These are phyloP conservation scores for Puccinia horiana DNA, from an alignment of 1,284 basidiomycete genomes.

Conservation along the genomic window DNA sequence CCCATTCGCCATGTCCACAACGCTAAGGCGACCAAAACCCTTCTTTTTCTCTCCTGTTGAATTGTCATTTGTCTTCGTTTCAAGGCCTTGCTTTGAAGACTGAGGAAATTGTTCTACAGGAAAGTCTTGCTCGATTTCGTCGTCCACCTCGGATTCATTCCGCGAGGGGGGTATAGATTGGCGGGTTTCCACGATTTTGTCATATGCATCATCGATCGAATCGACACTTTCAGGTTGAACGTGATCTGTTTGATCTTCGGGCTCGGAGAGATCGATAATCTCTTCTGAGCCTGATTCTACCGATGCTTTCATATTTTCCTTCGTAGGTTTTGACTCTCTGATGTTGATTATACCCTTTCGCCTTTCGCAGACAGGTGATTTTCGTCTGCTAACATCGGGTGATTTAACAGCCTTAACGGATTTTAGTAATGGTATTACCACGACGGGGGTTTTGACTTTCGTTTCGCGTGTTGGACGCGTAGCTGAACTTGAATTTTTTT, in stretches of 20 bases:
- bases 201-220: background rate
- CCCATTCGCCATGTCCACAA: background rate
- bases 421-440: background rate
- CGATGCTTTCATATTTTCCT: background rate
- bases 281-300: background rate
- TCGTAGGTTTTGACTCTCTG: background rate
- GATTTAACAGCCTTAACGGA: background rate
- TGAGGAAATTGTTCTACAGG: background rate
- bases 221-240: background rate
- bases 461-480: background rate
- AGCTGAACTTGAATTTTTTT: background rate
- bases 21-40: background rate
- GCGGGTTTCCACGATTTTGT: background rate
- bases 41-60: background rate
- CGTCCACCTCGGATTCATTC: background rate
- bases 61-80: background rate
- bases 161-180: background rate
- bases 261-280: background rate
- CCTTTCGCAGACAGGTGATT: background rate
- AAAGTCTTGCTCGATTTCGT: conserved; percentile 5
- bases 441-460: background rate
- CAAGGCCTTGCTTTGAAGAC: background rate
- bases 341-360: background rate
- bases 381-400: background rate
- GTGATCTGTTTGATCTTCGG: background rate